Evolutionary conservation across 1,284 basidiomycete genomes (phyloP), one percentile per base, ranked within the genome.

Genomic region (Erythrobasidium hasegawianum): DNA sequence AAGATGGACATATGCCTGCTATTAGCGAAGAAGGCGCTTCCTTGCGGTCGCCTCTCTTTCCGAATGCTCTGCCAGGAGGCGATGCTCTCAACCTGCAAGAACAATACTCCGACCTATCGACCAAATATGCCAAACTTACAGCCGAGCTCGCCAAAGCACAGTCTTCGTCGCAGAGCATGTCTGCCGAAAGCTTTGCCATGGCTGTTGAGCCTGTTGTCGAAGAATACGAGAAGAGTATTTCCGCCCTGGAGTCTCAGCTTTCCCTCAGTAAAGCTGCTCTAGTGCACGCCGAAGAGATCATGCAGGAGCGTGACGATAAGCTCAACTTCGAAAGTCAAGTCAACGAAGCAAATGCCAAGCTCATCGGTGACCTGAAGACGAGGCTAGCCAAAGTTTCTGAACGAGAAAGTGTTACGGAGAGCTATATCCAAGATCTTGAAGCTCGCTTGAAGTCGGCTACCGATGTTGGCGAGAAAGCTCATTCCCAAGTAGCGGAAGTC

Each of bases 181-280:
- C 65, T 10, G 41, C 65, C 10, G 65, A 71, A 39, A 90, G 88
- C 77, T 97, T 97, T 76, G 90, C 96, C 74, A 89, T 93, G 77
- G 95, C 96, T 65, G 93, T 97, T 20, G 94, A 93, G 40, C 95
- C 95, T 7, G 92, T 98, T 73, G 97, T 98, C 68, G 88, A 95
- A 77, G 95, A 97, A 80, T 98, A 98, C 78, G 95, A 98, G 80
- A 94, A 95, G 82, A 92, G 93, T 1, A 94, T 98, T 71, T 86
- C 87, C 53, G 87, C 91, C 1, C 88, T 98, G 81, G 96, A 98
- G 77, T 90, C 93, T 0, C 89, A 97, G 77, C 83, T 97, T 62
- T 90, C 86, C 72, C 82, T 97, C 59, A 91, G 91, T 72, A 85
- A 89, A 68, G 91, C 90, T 0, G 92, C 93, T 16, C 80, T 97